phyloP scores from a whole-genome alignment of 2,329 filamentous ascomycete genomes.

The Colletotrichum abscissum region DNA sequence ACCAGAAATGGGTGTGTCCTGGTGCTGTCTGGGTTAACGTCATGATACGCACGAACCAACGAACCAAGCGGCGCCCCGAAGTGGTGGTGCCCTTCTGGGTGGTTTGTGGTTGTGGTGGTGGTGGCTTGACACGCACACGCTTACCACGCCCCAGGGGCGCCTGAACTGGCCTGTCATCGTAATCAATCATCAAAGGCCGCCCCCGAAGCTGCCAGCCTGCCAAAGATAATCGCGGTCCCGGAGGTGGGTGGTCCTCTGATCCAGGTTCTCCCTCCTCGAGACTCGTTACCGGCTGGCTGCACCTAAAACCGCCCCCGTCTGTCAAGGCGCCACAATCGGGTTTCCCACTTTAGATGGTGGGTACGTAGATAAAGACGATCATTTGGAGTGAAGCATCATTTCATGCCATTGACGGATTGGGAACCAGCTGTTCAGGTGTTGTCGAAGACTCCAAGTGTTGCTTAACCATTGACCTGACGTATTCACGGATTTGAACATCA shows the following conservation, averaged over 20 bases:
- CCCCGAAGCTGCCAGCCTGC: neutral
- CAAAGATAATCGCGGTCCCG: constrained; percentile 13
- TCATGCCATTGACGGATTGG: neutral
- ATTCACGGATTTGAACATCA: neutral
- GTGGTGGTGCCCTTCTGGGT: neutral
- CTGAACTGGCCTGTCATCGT: neutral
- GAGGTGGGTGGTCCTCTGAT: neutral
- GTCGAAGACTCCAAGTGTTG: neutral
- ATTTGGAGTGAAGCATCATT: neutral
- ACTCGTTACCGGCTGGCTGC: neutral
- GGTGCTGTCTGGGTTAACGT: neutral
- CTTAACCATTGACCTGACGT: neutral
- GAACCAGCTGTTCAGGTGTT: neutral
- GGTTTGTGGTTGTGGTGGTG: neutral
- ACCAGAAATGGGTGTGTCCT: neutral
- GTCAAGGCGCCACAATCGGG: neutral
- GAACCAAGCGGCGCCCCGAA: neutral
- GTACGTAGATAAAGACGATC: neutral
- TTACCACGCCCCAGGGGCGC: neutral
- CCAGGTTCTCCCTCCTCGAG: neutral
- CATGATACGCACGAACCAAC: constrained; percentile 32
- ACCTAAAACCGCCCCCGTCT: neutral
- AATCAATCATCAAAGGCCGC: neutral
- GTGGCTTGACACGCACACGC: neutral
- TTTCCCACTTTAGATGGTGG: neutral